Evolutionary conservation across 345 rosid species (phyloP).

Genomic region (Reutealis trisperma): DNA sequence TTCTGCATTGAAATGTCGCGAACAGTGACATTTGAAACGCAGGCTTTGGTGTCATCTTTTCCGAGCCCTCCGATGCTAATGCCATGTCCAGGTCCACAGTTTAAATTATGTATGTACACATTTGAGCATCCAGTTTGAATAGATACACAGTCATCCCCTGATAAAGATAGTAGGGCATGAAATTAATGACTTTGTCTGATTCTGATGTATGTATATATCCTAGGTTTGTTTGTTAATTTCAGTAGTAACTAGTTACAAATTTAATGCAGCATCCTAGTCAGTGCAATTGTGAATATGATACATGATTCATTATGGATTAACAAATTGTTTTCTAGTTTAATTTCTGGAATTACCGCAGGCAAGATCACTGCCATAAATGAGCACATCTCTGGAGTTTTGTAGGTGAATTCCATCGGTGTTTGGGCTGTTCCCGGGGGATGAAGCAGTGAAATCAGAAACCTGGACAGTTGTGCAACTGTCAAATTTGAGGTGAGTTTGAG

Average conservation of each 20-base stretch:
- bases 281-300: no score
- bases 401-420: slow-evolving; percentile 90
- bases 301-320: background rate
- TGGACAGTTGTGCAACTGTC: slow-evolving; percentile 61
- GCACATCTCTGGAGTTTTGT: slow-evolving; percentile 69
- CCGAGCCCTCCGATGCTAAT: slow-evolving; percentile 95
- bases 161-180: slow-evolving; percentile 14
- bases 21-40: slow-evolving; percentile 81
- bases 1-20: slow-evolving; percentile 58
- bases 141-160: slow-evolving; percentile 93
- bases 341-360: slow-evolving; percentile 64
- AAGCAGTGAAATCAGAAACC: slow-evolving; percentile 55
- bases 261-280: background rate
- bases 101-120: slow-evolving; percentile 61
- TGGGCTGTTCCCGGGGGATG: slow-evolving; percentile 79
- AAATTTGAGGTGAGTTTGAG: slow-evolving; percentile 85
- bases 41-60: slow-evolving; percentile 63
- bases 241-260: background rate
- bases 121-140: slow-evolving; percentile 89
- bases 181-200: background rate
- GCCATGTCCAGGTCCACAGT: slow-evolving; percentile 94
- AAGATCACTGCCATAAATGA: slow-evolving; percentile 53
- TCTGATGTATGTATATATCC: background rate
- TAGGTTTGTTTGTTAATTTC: background rate
- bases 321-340: background rate